Base-by-base conservation (phyloP, 345 rosid genomes). In the Ceriops tagal region DNA sequence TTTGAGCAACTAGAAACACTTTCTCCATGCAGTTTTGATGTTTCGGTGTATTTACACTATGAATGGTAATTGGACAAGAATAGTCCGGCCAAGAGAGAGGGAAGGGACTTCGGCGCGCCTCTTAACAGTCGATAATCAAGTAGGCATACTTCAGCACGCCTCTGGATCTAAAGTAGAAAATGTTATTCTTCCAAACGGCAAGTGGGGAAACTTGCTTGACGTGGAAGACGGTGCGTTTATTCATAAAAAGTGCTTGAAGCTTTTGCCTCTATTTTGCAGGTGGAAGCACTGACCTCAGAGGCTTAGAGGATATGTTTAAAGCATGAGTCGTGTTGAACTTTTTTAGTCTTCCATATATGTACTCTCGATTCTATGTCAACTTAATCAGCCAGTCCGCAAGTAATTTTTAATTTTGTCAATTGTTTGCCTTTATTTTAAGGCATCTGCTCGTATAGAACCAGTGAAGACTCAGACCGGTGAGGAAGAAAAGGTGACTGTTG, bases 141-240 rank as follows among this genome's bases (percentile, higher is more conserved):
- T 92, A 53, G 97, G 99, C 53, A 95, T 90, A 53, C 90, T 95
- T 32, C 97, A 24, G 26, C 26, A 24, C 26, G 88, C 89, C 64
- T 78, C 93, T 1, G 96, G 96, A 66, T 84, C 93, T 0, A 92
- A 87, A 61, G 90, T 84, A 74, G 98, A 95, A 59, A 96, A 89
- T 1, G 87, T 82, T 24, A 79, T 82, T 73, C 92, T 92, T 70
- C 78, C 92, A 52, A 84, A 77, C 65, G 96, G 97, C 89, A 96
- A 39, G 95, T 97, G 1, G 92, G 88, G 89, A 93, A 93, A 80
- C 89, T 93, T 72, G 98, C 98, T 66, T 93, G 81, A 80, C 57
- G 65, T 47, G 62, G 37, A 65, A 53, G 58, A 24, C 8, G 13
- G 24, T 24, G 64, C 69, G 58, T 72, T 58, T 39, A 65, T 71